A percentile compares a stretch with the other conserved stretches of the same genome.
Evolutionary conservation across 352 stramenopile genomes (phyloP).

Genomic region (Globisporangium iwayamae): DNA sequence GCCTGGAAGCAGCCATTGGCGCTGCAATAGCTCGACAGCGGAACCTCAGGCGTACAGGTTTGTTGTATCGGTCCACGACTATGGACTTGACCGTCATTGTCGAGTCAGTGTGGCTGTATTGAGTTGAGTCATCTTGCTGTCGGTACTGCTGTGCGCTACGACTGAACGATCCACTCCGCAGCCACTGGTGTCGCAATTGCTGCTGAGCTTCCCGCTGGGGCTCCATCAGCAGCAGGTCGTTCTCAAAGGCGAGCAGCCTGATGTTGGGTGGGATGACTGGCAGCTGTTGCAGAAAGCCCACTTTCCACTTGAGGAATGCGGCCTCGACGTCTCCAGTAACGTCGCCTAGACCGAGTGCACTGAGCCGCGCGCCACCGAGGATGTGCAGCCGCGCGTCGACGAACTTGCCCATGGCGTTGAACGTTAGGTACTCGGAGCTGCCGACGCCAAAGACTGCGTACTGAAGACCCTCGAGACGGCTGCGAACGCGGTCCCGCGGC

Average conservation of each 20-base stretch:
- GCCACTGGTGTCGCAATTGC: background rate
- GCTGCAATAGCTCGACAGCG: constrained; percentile 14
- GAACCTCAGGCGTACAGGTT: constrained; percentile 19
- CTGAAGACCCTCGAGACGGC: constrained; percentile 46
- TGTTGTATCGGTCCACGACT: constrained; percentile 21
- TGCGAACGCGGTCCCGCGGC: background rate
- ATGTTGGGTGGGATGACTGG: constrained; percentile 12
- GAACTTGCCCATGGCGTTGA: constrained; percentile 92
- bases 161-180: background rate
- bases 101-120: background rate
- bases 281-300: constrained; percentile 29
- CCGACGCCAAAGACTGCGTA: constrained; percentile 96
- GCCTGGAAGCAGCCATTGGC: background rate
- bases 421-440: constrained; percentile 94
- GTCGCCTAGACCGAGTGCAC: constrained; percentile 87
- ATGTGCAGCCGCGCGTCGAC: constrained; percentile 80
- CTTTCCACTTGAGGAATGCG: constrained; percentile 76
- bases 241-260: constrained; percentile 14
- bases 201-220: constrained; percentile 3
- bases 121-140: background rate
- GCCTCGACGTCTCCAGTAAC: constrained; percentile 83
- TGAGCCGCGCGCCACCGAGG: constrained; percentile 74
- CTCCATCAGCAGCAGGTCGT: constrained; percentile 31
- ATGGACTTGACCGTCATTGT: constrained; percentile 6
- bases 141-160: constrained; percentile 2